phyloP scores from a whole-genome alignment of 495 filamentous ascomycete species.

The Talaromyces proteolyticus region DNA sequence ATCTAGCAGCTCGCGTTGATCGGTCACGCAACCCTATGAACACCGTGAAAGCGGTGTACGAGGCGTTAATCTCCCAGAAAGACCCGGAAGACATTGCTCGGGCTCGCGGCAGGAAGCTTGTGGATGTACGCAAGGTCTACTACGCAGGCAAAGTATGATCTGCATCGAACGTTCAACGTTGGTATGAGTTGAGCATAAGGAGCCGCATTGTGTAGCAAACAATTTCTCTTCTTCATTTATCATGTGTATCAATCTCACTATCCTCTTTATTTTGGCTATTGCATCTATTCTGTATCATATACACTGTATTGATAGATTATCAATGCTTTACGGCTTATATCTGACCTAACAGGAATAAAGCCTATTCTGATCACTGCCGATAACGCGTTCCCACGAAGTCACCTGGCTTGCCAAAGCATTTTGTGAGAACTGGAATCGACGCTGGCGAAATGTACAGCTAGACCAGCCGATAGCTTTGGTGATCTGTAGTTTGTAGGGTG shows the following conservation, averaged over 20 bases:
- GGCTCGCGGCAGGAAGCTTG: constrained; percentile 85
- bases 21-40: constrained; percentile 92
- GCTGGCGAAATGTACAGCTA: too few species aligned
- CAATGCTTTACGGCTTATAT: background rate
- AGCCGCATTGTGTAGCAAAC: too few species aligned
- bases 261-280: background rate
- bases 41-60: constrained; percentile 80
- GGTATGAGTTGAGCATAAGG: background rate
- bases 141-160: constrained; percentile 68
- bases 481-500: too few species aligned
- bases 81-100: constrained; percentile 84
- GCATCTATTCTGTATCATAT: background rate
- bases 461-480: too few species aligned
- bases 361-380: too few species aligned
- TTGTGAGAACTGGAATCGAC: too few species aligned
- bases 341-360: background rate
- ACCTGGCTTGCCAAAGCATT: too few species aligned
- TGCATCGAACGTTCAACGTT: background rate
- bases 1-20: constrained; percentile 74
- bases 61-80: constrained; percentile 75
- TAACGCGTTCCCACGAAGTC: background rate
- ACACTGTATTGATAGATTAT: background rate
- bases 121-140: constrained; percentile 95
- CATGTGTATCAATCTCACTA: background rate
- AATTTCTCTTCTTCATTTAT: background rate